A percentile compares a stretch with the other conserved stretches of the same genome.
phyloP scores from a whole-genome alignment of 1,284 basidiomycete genomes.

The Puccinia sorghi region DNA sequence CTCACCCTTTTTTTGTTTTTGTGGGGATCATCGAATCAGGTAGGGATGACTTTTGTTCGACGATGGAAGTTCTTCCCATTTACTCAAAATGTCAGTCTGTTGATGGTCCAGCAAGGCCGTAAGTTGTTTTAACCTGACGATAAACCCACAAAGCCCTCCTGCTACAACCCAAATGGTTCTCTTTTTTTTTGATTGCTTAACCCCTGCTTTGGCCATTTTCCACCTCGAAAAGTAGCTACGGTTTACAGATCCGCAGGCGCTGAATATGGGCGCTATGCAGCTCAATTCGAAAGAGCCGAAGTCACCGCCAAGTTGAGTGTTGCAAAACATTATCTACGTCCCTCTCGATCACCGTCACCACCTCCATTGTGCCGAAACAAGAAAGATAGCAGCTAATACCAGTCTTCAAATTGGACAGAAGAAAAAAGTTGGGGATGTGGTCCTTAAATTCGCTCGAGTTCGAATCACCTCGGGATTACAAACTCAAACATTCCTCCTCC shows the following conservation, averaged over 20 bases:
- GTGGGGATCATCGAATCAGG: slow-evolving; percentile 6
- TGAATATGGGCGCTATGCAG: slow-evolving; percentile 32
- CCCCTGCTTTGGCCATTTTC: neutral
- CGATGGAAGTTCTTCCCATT: slow-evolving; percentile 37
- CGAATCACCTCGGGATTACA: slow-evolving; percentile 44
- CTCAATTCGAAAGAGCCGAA: slow-evolving; percentile 37
- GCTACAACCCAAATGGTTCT: neutral
- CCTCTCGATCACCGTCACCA: neutral
- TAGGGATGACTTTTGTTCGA: slow-evolving; percentile 32
- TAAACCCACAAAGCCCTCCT: no score
- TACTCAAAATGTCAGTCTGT: slow-evolving; percentile 43
- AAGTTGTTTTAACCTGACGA: neutral
- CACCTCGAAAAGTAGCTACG: slow-evolving; percentile 24
- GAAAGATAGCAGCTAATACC: neutral
- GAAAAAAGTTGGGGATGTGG: slow-evolving; percentile 41
- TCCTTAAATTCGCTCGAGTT: slow-evolving; percentile 21
- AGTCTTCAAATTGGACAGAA: neutral
- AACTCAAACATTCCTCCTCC: slow-evolving; percentile 19
- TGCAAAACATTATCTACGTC: neutral
- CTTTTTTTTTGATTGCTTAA: neutral
- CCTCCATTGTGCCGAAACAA: neutral
- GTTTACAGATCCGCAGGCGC: slow-evolving; percentile 44
- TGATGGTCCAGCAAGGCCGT: slow-evolving; percentile 44
- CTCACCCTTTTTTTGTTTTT: no score
- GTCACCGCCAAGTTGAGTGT: slow-evolving; percentile 38